phyloP scores from a whole-genome alignment of 163 green algal species.

The Scenedesmus sp. region DNA sequence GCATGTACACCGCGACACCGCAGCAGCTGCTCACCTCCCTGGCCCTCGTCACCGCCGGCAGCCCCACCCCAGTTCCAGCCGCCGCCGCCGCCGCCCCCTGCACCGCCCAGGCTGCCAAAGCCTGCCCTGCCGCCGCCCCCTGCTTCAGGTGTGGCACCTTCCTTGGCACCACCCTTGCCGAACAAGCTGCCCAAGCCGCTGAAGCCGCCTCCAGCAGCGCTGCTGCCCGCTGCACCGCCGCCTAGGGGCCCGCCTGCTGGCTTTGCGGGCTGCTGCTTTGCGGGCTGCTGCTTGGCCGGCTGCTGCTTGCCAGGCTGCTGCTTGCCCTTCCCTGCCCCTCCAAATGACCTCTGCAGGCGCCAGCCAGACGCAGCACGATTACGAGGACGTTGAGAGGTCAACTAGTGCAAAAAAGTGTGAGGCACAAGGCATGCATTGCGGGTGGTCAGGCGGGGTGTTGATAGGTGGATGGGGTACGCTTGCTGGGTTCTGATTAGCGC shows the following conservation, averaged over 20 bases:
- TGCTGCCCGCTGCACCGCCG: background rate
- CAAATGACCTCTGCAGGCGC: constrained; percentile 31
- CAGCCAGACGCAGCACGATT: no score
- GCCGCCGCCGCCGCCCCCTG: constrained; percentile 39
- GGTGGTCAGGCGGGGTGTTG: no score
- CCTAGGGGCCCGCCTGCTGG: background rate
- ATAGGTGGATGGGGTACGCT: no score
- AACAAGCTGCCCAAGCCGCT: constrained; percentile 15
- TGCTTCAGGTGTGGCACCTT: background rate
- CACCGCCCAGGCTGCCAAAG: constrained; percentile 31
- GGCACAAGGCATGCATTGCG: no score
- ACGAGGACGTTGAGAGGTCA: no score
- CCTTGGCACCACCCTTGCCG: background rate
- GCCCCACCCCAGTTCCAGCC: constrained; percentile 40
- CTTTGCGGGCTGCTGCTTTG: constrained; percentile 17
- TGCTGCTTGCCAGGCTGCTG: constrained; percentile 31
- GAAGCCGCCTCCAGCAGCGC: background rate
- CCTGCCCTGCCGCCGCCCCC: constrained; percentile 28
- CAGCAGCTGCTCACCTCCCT: background rate
- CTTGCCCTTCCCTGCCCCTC: constrained; percentile 27
- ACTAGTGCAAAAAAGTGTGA: no score
- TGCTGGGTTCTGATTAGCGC: no score
- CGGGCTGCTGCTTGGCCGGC: background rate
- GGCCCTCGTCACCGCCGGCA: background rate
- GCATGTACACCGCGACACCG: background rate